Evolutionary conservation across 2,329 filamentous ascomycete species (phyloP), one percentile per base, ranked within the genome.

Genomic region (Ophiostoma tasmaniense): DNA sequence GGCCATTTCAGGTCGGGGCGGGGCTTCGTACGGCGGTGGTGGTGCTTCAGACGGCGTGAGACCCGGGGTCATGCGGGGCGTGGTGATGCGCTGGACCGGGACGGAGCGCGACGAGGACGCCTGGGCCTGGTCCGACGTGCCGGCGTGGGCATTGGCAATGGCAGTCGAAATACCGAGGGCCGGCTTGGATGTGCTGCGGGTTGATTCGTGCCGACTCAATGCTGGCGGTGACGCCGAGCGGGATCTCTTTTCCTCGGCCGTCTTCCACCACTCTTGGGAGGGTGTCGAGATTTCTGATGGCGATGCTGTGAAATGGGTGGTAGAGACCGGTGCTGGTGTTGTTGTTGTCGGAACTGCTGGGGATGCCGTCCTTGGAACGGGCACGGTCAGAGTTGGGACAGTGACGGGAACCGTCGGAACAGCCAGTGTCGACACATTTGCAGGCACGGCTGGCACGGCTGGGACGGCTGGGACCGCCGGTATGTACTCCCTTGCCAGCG

Each of bases 11-110:
- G 77, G 75, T 61, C 77, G 76, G 35, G 80, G 78, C 0, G 81
- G 79, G 0, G 83, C 81, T 13, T 85, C 85, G 71, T 88, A 87
- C 1, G 86, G 84, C 0, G 86, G 85, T 2, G 86, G 84, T 6
- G 64, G 39, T 37, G 81, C 75, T 25, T 84, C 81, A 10, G 73
- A 74, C 6, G 77, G 73, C 3, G 73, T 72, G 10, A 45, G 52
- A 28, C 50, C 6, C 13, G 50, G 67, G 7, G 70, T 62, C 3
- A 66, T 33, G 2, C 52, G 66, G 1, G 68, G 70, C 1, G 70
- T 69, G 2, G 42, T n/a, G 10, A 37, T 20, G 7, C 61, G 30
- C 33, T 64, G 61, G 8, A n/a, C 30, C 17, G 74, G 73, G 7
- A 67, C 69, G 6, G 75, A 68, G 6, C 74, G 74, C 25, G 76